These are phyloP conservation scores for Pythium aphanidermatum DNA, from an alignment of 352 stramenopile genomes.

Conservation along the genomic window DNA sequence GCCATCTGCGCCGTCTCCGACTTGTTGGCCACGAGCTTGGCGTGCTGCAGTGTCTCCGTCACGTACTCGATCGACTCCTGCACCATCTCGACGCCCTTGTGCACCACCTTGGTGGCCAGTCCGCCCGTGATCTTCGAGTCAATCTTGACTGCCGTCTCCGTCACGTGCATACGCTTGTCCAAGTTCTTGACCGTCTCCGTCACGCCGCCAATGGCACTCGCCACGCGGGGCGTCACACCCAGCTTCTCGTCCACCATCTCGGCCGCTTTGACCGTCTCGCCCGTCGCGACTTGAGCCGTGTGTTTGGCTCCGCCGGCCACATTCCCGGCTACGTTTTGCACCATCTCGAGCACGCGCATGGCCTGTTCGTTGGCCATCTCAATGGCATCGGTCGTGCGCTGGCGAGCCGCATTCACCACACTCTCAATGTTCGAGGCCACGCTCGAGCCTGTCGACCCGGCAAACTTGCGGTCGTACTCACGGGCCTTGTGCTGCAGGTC, in stretches of 20 bases:
- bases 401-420: conserved; percentile 43
- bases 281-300: conserved; percentile 29
- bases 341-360: conserved; percentile 30
- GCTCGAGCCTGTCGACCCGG: conserved; percentile 11
- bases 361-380: conserved; percentile 50
- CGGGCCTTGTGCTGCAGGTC: conserved; percentile 38
- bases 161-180: conserved; percentile 50
- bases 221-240: conserved; percentile 30
- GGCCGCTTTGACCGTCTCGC: conserved; percentile 33
- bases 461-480: conserved; percentile 57
- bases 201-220: conserved; percentile 22
- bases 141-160: conserved; percentile 43
- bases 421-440: conserved; percentile 19
- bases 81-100: conserved; percentile 54
- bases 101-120: conserved; percentile 39
- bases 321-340: conserved; percentile 27
- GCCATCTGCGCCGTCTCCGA: conserved; percentile 33
- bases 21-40: conserved; percentile 42
- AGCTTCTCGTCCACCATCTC: conserved; percentile 55
- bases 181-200: conserved; percentile 45
- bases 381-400: conserved; percentile 50
- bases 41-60: conserved; percentile 51
- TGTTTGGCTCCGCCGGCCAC: conserved; percentile 14
- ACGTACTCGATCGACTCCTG: conserved; percentile 62
- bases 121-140: conserved; percentile 62